Evolutionary conservation across 2,329 filamentous ascomycete genomes (phyloP), one percentile per base, ranked within the genome.

Genomic region (Graphilbum ipis-grandicollis): DNA sequence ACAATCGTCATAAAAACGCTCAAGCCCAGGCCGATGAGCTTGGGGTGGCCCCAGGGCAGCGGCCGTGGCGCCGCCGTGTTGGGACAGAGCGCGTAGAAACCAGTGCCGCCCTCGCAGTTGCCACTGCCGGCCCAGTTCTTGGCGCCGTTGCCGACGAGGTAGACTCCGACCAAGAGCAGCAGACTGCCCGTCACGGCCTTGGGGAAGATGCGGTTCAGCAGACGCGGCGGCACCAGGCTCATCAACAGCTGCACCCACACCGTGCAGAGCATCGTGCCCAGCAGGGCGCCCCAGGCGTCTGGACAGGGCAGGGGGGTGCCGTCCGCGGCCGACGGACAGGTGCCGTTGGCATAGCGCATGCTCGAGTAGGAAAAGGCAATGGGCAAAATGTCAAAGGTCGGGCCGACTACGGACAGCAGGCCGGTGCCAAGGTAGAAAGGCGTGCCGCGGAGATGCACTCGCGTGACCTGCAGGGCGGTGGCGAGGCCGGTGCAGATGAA

Each of bases 1-100:
- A 88, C 75, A 49, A 88, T 88, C 17, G 77, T 79, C 22, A 79
- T 46, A 49, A 88, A 88, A 29, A 85, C 81, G 30, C 73, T 73
- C 5, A 28, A 28, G 9, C 26, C 82, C 2, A 90, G 67, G 12
- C 66, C 54, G 26, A 41, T 39, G 12, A 41, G 75, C 49, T 77
- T 65, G 1, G 74, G 71, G 35, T 63, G 64, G 19, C 72, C 69
- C 60, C 58, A 56, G 73, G 60, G 69, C 5, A 79, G 55, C 17
- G 76, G 60, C 36, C 66, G 68, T 0, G 75, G 74, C 2, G 75
- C 73, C 31, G 56, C 57, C 22, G 65, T 66, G 43, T 51, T 62
- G 0, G 72, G 71, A 44, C 75, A 80, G 9, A 79, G 54, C 9
- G 53, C 47, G 55, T 65, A 68, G 43, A 65, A 50, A 25, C 68